Evolutionary conservation across 2,329 filamentous ascomycete species (phyloP).

Genomic region (Penicillium sp.): DNA sequence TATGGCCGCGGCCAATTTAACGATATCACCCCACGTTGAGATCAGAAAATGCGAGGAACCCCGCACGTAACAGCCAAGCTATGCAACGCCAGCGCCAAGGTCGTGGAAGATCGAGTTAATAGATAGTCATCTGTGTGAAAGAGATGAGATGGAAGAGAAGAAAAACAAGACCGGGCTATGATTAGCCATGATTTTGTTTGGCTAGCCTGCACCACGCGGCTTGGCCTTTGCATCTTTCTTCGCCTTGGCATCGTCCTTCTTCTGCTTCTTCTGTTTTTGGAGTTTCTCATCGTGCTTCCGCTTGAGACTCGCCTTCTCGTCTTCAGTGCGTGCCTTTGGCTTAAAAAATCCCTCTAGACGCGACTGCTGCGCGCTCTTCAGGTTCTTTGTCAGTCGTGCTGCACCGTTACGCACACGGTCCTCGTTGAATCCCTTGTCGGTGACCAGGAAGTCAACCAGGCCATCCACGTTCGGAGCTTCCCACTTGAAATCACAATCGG

Average conservation of each 20-base stretch:
- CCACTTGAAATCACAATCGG: slow-evolving; percentile 97
- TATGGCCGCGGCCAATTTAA: not conserved
- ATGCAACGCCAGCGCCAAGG: slow-evolving; percentile 17
- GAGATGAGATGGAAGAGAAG: not conserved
- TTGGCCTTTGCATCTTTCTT: slow-evolving; percentile 90
- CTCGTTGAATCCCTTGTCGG: slow-evolving; percentile 95
- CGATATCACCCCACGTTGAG: slow-evolving; percentile 4
- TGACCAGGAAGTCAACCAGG: slow-evolving; percentile 83
- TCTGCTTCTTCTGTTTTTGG: slow-evolving; percentile 91
- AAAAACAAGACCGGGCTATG: not conserved
- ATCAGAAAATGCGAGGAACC: not conserved
- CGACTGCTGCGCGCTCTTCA: slow-evolving; percentile 87
- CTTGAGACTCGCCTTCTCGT: slow-evolving; percentile 81
- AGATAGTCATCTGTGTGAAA: not conserved
- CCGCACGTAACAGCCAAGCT: not conserved
- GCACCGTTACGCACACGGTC: slow-evolving; percentile 83
- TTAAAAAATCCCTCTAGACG: slow-evolving; percentile 97
- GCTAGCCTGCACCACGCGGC: slow-evolving; percentile 64
- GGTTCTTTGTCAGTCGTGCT: slow-evolving; percentile 78
- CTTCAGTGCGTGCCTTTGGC: slow-evolving; percentile 80
- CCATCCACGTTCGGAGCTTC: slow-evolving; percentile 88
- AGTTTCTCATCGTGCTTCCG: slow-evolving; percentile 91
- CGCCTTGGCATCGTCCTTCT: slow-evolving; percentile 90
- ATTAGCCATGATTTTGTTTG: not conserved
- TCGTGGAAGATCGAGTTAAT: slow-evolving; percentile 4